phyloP scores from a whole-genome alignment of 805 yeast genomes.

The Candida chilensis region DNA sequence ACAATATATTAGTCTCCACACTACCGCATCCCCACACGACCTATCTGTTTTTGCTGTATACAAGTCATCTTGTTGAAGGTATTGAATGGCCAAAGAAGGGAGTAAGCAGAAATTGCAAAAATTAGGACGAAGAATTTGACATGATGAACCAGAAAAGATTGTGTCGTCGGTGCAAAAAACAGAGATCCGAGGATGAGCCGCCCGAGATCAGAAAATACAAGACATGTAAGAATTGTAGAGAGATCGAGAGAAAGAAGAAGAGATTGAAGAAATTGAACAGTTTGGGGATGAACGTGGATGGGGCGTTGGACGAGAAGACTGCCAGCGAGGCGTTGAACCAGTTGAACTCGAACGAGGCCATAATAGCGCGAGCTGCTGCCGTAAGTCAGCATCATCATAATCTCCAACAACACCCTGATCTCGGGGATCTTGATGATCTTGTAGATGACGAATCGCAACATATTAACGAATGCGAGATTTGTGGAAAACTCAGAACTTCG shows the following conservation, averaged over 20 bases:
- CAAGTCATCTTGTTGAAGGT: too few species aligned
- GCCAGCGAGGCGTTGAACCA: conserved; percentile 1
- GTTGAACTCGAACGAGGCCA: too few species aligned
- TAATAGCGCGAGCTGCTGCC: too few species aligned
- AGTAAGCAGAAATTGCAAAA: too few species aligned
- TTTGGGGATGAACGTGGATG: too few species aligned
- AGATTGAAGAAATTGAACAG: conserved; percentile 21
- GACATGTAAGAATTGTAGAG: conserved; percentile 37
- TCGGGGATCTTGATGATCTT: background rate
- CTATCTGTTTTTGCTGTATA: too few species aligned
- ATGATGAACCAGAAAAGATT: conserved; percentile 1
- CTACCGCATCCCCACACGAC: too few species aligned
- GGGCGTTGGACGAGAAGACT: background rate
- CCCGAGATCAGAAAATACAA: conserved; percentile 35
- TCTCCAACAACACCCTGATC: background rate
- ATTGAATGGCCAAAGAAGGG: too few species aligned
- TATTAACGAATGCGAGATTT: background rate
- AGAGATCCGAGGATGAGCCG: conserved; percentile 37
- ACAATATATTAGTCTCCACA: too few species aligned
- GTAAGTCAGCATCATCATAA: background rate
- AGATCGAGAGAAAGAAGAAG: conserved; percentile 31
- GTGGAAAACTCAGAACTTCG: background rate
- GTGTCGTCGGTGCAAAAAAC: conserved; percentile 35
- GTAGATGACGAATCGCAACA: too few species aligned
- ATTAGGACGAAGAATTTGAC: too few species aligned